These are phyloP conservation scores for Dendrobium huoshanense DNA, from an alignment of 106 monocot species.

Conservation along the genomic window DNA sequence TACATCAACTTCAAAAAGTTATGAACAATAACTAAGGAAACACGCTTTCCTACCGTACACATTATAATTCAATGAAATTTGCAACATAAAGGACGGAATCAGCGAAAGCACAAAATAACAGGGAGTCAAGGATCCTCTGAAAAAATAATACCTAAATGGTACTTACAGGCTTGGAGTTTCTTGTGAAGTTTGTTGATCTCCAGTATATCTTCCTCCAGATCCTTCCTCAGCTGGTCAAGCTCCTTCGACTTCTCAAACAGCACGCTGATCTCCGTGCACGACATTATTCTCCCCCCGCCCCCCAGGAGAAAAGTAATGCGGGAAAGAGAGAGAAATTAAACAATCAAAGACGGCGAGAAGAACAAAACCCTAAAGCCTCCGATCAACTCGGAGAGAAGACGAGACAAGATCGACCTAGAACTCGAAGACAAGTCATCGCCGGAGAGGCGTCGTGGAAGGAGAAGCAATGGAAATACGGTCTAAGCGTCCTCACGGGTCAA, in stretches of 20 bases:
- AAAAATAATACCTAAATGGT: not conserved
- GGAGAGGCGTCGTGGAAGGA: not conserved
- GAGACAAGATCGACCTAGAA: not conserved
- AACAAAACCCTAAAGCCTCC: not conserved
- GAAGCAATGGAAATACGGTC: not conserved
- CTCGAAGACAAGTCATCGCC: not conserved
- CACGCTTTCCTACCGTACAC: not conserved
- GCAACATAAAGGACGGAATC: not conserved
- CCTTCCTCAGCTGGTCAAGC: constrained; percentile 82
- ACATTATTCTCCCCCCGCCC: constrained; percentile 21
- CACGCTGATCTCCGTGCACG: constrained; percentile 35
- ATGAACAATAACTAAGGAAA: not conserved
- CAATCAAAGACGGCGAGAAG: not conserved
- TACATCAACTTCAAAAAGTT: not conserved
- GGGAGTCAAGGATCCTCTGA: not conserved
- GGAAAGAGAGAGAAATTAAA: not conserved
- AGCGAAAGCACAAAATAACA: not conserved
- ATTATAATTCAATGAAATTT: not conserved
- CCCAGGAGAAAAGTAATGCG: not conserved
- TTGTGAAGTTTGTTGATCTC: constrained; percentile 96
- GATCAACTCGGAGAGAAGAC: not conserved
- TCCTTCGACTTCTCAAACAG: constrained; percentile 88
- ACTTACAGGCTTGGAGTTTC: constrained; percentile 67
- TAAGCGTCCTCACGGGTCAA: not conserved
- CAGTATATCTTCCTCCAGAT: constrained; percentile 57